phyloP scores from a whole-genome alignment of 257 asterid genomes.

The Scutellaria barbata region DNA sequence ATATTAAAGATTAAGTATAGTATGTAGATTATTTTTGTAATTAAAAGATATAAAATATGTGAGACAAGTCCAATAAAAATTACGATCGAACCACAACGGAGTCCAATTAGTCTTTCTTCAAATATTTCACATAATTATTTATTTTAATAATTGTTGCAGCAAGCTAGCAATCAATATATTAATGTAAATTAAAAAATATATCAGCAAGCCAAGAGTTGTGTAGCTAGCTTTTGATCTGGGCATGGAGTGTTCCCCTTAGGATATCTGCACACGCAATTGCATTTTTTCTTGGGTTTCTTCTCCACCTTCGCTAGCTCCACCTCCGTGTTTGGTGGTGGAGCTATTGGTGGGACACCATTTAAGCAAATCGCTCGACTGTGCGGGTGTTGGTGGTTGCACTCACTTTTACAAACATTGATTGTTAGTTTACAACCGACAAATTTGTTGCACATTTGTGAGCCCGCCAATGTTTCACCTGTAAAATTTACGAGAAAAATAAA shows the following conservation, averaged over 20 bases:
- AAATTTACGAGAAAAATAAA: neutral
- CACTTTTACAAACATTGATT: neutral
- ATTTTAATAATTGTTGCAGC: neutral
- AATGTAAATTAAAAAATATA: neutral
- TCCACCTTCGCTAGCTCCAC: neutral
- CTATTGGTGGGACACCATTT: neutral
- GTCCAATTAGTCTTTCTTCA: too few relatives aligned
- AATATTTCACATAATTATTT: too few relatives aligned
- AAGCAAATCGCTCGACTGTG: neutral
- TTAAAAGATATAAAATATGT: too few relatives aligned
- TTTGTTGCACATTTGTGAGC: neutral
- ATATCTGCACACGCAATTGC: neutral
- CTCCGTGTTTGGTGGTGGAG: neutral
- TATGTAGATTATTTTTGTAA: too few relatives aligned
- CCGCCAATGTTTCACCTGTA: neutral
- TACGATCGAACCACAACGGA: too few relatives aligned
- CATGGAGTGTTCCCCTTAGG: neutral
- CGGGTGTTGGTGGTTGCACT: neutral
- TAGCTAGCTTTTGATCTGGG: neutral
- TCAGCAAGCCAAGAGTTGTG: neutral
- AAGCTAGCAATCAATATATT: neutral
- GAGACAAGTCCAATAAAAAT: too few relatives aligned
- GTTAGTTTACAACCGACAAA: neutral
- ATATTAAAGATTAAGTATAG: too few relatives aligned
- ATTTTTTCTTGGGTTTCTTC: neutral